Evolutionary conservation across 352 stramenopile species (phyloP).

Genomic region (Globisporangium spinosum): DNA sequence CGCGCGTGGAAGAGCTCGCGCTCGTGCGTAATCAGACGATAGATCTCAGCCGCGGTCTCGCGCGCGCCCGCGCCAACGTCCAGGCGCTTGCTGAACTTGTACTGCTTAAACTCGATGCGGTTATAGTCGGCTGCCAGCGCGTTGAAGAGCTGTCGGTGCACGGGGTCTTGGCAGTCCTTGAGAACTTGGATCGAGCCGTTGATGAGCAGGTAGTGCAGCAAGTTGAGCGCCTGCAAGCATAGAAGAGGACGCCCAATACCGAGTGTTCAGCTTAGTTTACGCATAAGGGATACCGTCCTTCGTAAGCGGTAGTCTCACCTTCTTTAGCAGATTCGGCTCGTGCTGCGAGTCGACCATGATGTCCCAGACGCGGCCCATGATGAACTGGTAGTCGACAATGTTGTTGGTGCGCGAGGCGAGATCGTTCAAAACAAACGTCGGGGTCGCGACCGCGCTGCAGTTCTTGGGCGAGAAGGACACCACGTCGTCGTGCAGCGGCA

Average conservation of each 20-base stretch:
- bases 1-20: slow-evolving; percentile 43
- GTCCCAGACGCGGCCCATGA: slow-evolving; percentile 68
- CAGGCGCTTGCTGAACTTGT: slow-evolving; percentile 68
- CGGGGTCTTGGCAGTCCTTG: slow-evolving; percentile 46
- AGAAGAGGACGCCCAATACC: neutral
- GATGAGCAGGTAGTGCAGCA: slow-evolving; percentile 62
- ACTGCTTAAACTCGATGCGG: slow-evolving; percentile 67
- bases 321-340: slow-evolving; percentile 56
- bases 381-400: slow-evolving; percentile 71
- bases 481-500: slow-evolving; percentile 48
- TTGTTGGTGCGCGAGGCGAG: slow-evolving; percentile 65
- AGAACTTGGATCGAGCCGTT: slow-evolving; percentile 71
- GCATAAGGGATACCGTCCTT: neutral
- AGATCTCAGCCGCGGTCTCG: slow-evolving; percentile 55
- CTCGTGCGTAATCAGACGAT: slow-evolving; percentile 44
- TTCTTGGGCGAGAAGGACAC: slow-evolving; percentile 43
- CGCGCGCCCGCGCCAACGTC: slow-evolving; percentile 62
- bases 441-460: slow-evolving; percentile 32
- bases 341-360: slow-evolving; percentile 56
- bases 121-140: slow-evolving; percentile 61
- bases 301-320: slow-evolving; percentile 18
- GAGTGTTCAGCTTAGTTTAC: neutral
- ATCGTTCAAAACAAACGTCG: slow-evolving; percentile 54
- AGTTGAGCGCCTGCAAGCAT: slow-evolving; percentile 27
- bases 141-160: slow-evolving; percentile 41